Percentiles rank a stretch among this genome's conserved stretches.
Conservation (phyloP, 805 yeast genomes). For the Ogataea parapolymorpha region DNA sequence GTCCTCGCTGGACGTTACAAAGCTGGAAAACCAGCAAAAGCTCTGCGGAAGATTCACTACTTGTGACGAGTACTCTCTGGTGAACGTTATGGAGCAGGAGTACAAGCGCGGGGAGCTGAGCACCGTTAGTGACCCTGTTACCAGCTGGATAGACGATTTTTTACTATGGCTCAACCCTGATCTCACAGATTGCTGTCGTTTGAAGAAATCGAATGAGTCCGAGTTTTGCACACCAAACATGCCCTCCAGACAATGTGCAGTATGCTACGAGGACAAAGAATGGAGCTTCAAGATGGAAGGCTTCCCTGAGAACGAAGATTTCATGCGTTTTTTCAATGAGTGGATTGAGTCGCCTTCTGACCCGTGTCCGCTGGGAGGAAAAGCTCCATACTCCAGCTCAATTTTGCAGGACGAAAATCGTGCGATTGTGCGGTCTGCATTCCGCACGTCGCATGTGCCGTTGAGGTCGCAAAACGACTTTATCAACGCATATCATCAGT, state of each 20-base stretch:
- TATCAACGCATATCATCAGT: conserved; percentile 72
- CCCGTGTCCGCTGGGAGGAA: conserved; percentile 93
- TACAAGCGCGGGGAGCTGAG: conserved; percentile 61
- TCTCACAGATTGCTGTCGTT: conserved; percentile 80
- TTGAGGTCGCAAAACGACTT: conserved; percentile 80
- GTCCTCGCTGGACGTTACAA: conserved; percentile 61
- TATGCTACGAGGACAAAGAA: conserved; percentile 61
- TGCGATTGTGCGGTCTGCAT: conserved; percentile 54
- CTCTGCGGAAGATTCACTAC: conserved; percentile 86
- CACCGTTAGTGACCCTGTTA: conserved; percentile 74
- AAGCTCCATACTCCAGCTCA: conserved; percentile 78
- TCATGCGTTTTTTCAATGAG: conserved; percentile 65
- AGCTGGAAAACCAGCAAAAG: conserved; percentile 59
- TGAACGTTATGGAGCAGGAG: conserved; percentile 83
- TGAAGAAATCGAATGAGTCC: conserved; percentile 47
- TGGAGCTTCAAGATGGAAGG: conserved; percentile 79
- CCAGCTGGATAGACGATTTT: conserved; percentile 93
- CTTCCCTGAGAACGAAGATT: conserved; percentile 69
- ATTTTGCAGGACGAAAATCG: conserved; percentile 43
- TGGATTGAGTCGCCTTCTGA: conserved; percentile 85
- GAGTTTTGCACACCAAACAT: conserved; percentile 67
- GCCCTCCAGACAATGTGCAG: conserved; percentile 67
- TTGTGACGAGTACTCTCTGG: conserved; percentile 74
- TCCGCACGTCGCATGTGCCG: conserved; percentile 78
- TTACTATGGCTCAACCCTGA: conserved; percentile 84